phyloP scores from a whole-genome alignment of 1,284 basidiomycete genomes.

The Termitomyces sp. region DNA sequence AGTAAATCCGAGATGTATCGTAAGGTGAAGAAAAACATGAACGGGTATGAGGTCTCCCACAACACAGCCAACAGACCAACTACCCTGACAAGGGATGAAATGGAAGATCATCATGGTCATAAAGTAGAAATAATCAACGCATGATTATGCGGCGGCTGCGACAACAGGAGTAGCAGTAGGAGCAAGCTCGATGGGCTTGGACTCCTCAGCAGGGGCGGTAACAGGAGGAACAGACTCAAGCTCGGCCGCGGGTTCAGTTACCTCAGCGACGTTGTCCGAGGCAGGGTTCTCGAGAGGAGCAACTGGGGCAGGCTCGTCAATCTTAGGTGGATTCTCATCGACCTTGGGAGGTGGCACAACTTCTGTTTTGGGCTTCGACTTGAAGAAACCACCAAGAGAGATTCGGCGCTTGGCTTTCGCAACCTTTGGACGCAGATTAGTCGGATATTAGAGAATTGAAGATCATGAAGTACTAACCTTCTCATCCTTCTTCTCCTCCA shows the following conservation, averaged over 20 bases:
- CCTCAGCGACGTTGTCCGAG: constrained; percentile 35
- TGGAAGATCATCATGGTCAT: constrained; percentile 49
- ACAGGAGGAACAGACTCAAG: constrained; percentile 22
- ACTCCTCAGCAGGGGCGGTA: constrained; percentile 32
- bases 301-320: constrained; percentile 68
- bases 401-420: constrained; percentile 70
- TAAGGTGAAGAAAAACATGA: constrained; percentile 37
- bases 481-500: constrained; percentile 41
- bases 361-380: constrained; percentile 68
- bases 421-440: constrained; percentile 38
- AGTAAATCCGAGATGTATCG: constrained; percentile 61
- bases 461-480: constrained; percentile 28
- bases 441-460: neutral
- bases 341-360: constrained; percentile 74
- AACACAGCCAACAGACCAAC: constrained; percentile 29
- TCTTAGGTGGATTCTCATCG: constrained; percentile 76
- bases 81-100: constrained; percentile 38
- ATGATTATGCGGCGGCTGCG: constrained; percentile 57
- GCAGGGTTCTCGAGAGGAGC: constrained; percentile 74
- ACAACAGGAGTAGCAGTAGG: constrained; percentile 43
- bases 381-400: constrained; percentile 78
- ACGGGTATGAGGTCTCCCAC: constrained; percentile 33
- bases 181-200: constrained; percentile 35
- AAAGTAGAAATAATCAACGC: constrained; percentile 20
- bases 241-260: constrained; percentile 31